Percentiles rank a stretch among this genome's conserved stretches.
These are phyloP conservation scores for Pisolithus tinctorius DNA, from an alignment of 768 basidiomycete genomes.

Conservation along the genomic window DNA sequence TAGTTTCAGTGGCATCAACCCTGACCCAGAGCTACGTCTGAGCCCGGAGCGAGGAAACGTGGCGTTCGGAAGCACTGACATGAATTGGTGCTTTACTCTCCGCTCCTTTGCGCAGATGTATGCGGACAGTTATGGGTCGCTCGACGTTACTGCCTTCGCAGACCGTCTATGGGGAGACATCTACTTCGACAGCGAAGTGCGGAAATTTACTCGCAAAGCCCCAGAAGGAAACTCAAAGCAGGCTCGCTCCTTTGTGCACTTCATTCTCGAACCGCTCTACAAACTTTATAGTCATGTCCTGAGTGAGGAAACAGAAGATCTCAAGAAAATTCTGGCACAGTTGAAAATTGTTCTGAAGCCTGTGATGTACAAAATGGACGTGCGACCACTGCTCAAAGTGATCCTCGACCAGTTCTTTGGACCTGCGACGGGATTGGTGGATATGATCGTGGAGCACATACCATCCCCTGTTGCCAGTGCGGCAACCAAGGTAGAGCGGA, in stretches of 20 bases:
- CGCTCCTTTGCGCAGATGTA: slow-evolving; percentile 95
- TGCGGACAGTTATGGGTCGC: slow-evolving; percentile 79
- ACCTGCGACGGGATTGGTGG: slow-evolving; percentile 79
- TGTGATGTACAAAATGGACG: slow-evolving; percentile 98
- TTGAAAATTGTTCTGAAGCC: slow-evolving; percentile 86
- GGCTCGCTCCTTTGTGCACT: slow-evolving; percentile 86
- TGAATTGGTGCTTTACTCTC: slow-evolving; percentile 97
- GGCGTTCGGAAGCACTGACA: slow-evolving; percentile 93
- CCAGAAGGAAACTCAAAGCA: slow-evolving; percentile 59
- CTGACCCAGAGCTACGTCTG: slow-evolving; percentile 79
- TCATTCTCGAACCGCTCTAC: slow-evolving; percentile 93
- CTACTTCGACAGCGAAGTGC: slow-evolving; percentile 78
- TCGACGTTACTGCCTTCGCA: slow-evolving; percentile 84
- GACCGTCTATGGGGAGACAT: slow-evolving; percentile 97
- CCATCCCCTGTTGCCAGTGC: slow-evolving; percentile 70
- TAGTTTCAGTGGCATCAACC: slow-evolving; percentile 63
- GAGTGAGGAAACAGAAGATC: slow-evolving; percentile 86
- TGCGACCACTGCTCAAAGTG: slow-evolving; percentile 87
- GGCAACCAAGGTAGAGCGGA: slow-evolving; percentile 64
- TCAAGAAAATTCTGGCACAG: slow-evolving; percentile 69
- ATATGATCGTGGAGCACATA: slow-evolving; percentile 86
- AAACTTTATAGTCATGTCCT: slow-evolving; percentile 95
- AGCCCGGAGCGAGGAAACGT: slow-evolving; percentile 97
- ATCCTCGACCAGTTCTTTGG: slow-evolving; percentile 97
- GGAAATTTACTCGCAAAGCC: slow-evolving; percentile 86